These are phyloP conservation scores for Agaricus sinodeliciosus DNA, from an alignment of 768 basidiomycete species.

Conservation along the genomic window DNA sequence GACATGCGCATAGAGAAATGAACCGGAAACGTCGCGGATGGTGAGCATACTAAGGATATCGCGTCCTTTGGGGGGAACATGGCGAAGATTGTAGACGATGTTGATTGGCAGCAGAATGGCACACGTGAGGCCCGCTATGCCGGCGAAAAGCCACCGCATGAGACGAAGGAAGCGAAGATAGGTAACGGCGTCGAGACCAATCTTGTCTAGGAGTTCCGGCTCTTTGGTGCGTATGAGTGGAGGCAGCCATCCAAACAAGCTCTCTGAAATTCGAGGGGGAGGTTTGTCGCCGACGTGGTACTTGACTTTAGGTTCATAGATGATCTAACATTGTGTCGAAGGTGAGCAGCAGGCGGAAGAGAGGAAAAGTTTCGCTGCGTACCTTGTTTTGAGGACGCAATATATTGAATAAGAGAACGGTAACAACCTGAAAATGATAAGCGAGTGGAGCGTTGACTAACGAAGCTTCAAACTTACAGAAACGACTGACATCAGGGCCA, in stretches of 20 bases:
- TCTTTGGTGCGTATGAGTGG: constrained; percentile 81
- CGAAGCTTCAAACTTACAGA: constrained; percentile 45
- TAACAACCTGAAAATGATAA: constrained; percentile 40
- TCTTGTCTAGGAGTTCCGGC: constrained; percentile 80
- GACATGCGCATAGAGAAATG: constrained; percentile 79
- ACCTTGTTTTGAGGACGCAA: constrained; percentile 89
- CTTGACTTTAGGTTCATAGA: constrained; percentile 93
- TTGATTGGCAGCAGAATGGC: constrained; percentile 83
- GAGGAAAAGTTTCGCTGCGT: neutral
- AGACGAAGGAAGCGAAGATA: constrained; percentile 91
- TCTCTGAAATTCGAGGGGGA: constrained; percentile 77
- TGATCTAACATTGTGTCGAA: constrained; percentile 42
- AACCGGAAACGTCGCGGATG: constrained; percentile 72
- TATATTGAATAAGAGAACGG: constrained; percentile 71
- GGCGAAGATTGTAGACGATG: constrained; percentile 69
- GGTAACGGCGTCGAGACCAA: constrained; percentile 89
- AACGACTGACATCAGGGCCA: constrained; percentile 62
- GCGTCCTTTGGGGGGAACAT: constrained; percentile 44
- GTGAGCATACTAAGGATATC: constrained; percentile 77
- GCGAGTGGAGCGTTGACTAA: neutral
- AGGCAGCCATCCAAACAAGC: constrained; percentile 84
- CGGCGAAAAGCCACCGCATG: constrained; percentile 65
- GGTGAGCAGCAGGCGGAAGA: neutral
- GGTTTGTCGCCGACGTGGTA: constrained; percentile 75
- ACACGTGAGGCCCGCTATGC: constrained; percentile 58